Conservation (phyloP, 1,284 basidiomycete species). For the Inonotus obliquus region DNA sequence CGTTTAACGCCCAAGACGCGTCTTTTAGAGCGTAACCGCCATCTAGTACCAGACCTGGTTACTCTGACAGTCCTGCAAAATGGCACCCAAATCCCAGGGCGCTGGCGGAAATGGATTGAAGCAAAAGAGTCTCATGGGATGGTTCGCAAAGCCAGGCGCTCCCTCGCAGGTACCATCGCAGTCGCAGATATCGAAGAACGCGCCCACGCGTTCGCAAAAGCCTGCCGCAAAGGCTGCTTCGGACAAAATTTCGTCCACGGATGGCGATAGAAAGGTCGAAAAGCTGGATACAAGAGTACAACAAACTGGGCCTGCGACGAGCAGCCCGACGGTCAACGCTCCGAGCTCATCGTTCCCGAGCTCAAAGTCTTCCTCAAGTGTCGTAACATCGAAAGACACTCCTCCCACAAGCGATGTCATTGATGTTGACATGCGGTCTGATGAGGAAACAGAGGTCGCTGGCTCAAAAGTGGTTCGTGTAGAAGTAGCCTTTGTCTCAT, state of each 20-base stretch:
- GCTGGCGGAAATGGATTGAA: conserved; percentile 36
- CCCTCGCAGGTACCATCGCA: conserved; percentile 3
- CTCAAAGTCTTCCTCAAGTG: conserved; percentile 22
- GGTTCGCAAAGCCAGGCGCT: conserved; percentile 45
- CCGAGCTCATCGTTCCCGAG: conserved; percentile 17
- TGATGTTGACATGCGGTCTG: conserved; percentile 65
- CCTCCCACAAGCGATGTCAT: conserved; percentile 73
- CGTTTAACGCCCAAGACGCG: not conserved
- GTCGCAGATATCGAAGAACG: conserved; percentile 15
- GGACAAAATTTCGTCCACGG: conserved; percentile 26
- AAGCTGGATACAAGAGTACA: conserved; percentile 27
- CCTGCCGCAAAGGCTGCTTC: conserved; percentile 21
- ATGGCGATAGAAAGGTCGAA: conserved; percentile 23
- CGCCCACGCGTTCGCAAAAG: conserved; percentile 23
- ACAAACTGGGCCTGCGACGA: conserved; percentile 24
- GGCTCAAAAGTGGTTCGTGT: conserved; percentile 31
- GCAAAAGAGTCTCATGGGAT: conserved; percentile 71
- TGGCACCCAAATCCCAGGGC: conserved; percentile 13
- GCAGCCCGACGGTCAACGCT: not conserved
- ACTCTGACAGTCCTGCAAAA: not conserved
- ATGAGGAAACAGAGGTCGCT: conserved; percentile 32
- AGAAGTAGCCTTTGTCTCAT: not conserved
- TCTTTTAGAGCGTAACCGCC: not conserved
- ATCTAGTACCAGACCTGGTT: not conserved
- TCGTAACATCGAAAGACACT: conserved; percentile 38